Evolutionary conservation across 257 asterid species (phyloP), one percentile per base, ranked within the genome.

Genomic region (Forsythia suspensa): DNA sequence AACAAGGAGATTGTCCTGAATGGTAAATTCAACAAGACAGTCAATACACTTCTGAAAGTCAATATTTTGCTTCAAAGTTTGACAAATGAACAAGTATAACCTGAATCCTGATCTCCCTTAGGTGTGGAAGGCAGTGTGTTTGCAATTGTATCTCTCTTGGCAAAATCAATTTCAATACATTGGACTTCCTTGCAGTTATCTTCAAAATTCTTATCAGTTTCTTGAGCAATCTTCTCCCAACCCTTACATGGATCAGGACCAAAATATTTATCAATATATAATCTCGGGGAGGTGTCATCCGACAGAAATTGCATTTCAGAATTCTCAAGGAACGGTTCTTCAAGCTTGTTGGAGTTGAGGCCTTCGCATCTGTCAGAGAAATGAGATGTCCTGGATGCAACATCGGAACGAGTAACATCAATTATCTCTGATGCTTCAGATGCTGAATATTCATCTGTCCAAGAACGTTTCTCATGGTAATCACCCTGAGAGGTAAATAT

Each of bases 221-320:
- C 83, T 76, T 85, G 89, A 73, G 89, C 80, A 43, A 83, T 85
- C 87, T 91, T 93, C 81, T 95, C 99, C 99, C 99, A 93, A 41
- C 92, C 99, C 43, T 81, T 79, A 51, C 90, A 86, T 43, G 99
- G 97, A 82, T 94, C 98, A 12, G 98, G 98, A 71, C 98, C 99
- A 41, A 96, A 92, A 89, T 92, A 96, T 87, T 91, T 96, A 51
- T 96, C 98, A 44, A 96, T 88, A 81, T 85, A 87, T 71, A 82
- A 59, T 71, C 94, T 79, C 8, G 99, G 98, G 3, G 98, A 94
- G 42, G 90, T 90, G 84, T 88, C 90, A 71, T 80, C 89, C 0
- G 92, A 86, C 78, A 96, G 86, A 74, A 91, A 93, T 76, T 87
- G 97, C 68, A 90, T 97, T 63, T 92, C 99, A 21, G 83, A 84